Percentiles rank a stretch among this genome's conserved stretches.
Evolutionary conservation across 139 green algal genomes (phyloP).

Genomic region (Volvox reticuliferus): DNA sequence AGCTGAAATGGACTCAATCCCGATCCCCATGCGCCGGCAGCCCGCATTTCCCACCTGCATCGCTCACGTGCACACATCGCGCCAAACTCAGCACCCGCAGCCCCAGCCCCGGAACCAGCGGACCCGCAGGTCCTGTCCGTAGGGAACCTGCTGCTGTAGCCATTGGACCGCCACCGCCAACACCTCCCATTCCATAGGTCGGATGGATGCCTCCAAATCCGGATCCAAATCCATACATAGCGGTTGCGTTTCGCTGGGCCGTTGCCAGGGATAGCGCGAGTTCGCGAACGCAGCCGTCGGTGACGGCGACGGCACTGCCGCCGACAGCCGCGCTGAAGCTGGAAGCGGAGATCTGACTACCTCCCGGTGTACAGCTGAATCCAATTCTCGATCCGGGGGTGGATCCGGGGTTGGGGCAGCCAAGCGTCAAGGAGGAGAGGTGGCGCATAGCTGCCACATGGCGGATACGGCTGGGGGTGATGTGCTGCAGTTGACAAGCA

Average conservation of each 20-base stretch:
- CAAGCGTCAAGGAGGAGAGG: slow-evolving; percentile 23
- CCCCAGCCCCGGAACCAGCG: not conserved
- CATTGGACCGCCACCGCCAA: too few relatives aligned
- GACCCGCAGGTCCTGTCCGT: not conserved
- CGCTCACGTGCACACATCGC: slow-evolving; percentile 68
- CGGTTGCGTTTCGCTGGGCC: not conserved
- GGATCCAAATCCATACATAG: not conserved
- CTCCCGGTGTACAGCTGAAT: not conserved
- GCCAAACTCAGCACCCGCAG: slow-evolving; percentile 58
- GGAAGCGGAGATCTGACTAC: not conserved
- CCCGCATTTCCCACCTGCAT: slow-evolving; percentile 49
- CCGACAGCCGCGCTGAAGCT: slow-evolving; percentile 43
- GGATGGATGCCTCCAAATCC: not conserved
- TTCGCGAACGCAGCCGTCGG: slow-evolving; percentile 53
- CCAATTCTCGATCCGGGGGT: not conserved
- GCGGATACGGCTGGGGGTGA: not conserved
- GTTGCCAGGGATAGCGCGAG: slow-evolving; percentile 36
- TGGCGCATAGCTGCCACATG: not conserved
- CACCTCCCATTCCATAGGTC: not conserved
- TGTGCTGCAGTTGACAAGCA: not conserved
- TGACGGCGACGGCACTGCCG: slow-evolving; percentile 57
- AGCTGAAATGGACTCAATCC: not conserved
- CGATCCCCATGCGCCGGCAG: not conserved
- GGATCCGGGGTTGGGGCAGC: slow-evolving; percentile 18
- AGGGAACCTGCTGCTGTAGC: not conserved